Percentiles rank a stretch among this genome's conserved stretches.
Conservation (phyloP, 257 asterid genomes). For the Salvia miltiorrhiza region DNA sequence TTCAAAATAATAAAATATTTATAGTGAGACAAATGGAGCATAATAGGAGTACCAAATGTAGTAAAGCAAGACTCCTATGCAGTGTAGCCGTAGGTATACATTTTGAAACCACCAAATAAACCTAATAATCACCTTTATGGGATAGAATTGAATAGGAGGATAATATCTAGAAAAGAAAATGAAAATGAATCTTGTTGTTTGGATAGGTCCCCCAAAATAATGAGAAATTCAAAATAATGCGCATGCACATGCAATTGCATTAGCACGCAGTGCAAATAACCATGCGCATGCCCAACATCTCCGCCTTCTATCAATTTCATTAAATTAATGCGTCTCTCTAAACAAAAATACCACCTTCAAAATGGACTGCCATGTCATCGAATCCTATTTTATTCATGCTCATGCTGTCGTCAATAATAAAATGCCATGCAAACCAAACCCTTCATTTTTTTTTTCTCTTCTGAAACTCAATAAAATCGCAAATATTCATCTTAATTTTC, state of each 20-base stretch:
- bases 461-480: not conserved
- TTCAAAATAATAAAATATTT: no score
- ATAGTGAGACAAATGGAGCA: no score
- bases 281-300: constrained; percentile 31
- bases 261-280: constrained; percentile 33
- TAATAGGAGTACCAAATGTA: no score
- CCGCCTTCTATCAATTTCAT: not conserved
- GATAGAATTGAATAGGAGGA: no score
- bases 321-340: not conserved
- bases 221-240: constrained; percentile 18
- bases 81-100: no score
- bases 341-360: not conserved
- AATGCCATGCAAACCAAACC: not conserved
- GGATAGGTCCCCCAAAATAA: constrained; percentile 16
- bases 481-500: not conserved
- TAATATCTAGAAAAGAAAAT: not conserved
- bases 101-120: no score
- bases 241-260: constrained; percentile 41
- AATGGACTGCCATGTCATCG: not conserved
- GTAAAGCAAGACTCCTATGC: no score
- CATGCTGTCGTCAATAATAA: not conserved
- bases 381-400: not conserved
- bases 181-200: not conserved
- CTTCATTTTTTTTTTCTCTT: not conserved
- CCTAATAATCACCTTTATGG: no score